phyloP scores from a whole-genome alignment of 345 rosid genomes.

The Aquilaria sinensis region DNA sequence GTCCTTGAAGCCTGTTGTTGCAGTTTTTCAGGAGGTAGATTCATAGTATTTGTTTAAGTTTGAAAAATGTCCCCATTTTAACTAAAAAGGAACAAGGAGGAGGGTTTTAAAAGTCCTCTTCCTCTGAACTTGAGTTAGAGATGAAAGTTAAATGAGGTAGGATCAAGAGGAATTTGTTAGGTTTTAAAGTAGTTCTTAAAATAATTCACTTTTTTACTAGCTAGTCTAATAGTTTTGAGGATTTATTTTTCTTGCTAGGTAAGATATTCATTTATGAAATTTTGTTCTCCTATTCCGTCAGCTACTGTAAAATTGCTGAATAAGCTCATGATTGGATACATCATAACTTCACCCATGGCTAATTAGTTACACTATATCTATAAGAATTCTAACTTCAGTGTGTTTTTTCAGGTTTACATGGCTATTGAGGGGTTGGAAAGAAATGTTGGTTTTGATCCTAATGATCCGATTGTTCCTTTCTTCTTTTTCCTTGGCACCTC shows the following conservation, averaged over 20 bases:
- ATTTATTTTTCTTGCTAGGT: too few relatives aligned
- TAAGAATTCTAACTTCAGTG: constrained; percentile 1
- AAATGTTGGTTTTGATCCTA: constrained; percentile 71
- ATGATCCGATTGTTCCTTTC: constrained; percentile 76
- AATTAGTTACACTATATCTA: too few relatives aligned
- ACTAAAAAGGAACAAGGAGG: background rate
- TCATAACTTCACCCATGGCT: background rate
- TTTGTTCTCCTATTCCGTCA: too few relatives aligned
- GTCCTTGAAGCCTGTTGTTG: constrained; percentile 52
- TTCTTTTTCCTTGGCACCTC: constrained; percentile 60
- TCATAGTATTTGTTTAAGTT: constrained; percentile 4
- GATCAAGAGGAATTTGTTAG: too few relatives aligned
- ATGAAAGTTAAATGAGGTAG: too few relatives aligned
- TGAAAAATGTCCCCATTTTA: too few relatives aligned
- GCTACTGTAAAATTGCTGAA: background rate
- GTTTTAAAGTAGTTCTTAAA: too few relatives aligned
- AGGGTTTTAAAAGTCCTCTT: background rate
- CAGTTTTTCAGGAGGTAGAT: constrained; percentile 65
- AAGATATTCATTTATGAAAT: too few relatives aligned
- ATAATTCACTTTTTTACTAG: too few relatives aligned
- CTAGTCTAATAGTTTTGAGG: too few relatives aligned
- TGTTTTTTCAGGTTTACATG: constrained; percentile 32
- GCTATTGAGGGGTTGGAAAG: constrained; percentile 66
- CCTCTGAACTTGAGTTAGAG: too few relatives aligned
- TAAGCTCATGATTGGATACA: background rate